These are phyloP conservation scores for Henckelia pumila DNA, from an alignment of 257 asterid genomes.

Conservation along the genomic window DNA sequence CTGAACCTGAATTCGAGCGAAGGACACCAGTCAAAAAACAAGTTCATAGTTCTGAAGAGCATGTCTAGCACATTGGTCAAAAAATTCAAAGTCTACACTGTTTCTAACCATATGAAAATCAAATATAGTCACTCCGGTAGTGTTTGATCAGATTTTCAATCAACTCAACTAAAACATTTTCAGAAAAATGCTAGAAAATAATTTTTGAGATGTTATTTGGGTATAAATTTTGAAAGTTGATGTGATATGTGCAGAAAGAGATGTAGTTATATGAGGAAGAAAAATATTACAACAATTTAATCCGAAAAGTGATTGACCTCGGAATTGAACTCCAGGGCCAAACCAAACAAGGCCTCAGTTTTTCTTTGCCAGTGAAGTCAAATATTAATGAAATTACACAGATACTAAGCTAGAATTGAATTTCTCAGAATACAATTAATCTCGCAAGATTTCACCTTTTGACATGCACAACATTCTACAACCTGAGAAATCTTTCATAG, in stretches of 20 bases:
- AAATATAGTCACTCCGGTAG: not conserved
- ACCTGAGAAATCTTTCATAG: conserved; percentile 7
- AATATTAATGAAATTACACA: not conserved
- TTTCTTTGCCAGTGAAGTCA: not conserved
- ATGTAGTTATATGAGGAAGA: not conserved
- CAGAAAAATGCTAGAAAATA: not conserved
- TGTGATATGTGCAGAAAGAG: not conserved
- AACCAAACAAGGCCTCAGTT: not conserved
- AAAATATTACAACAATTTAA: too few relatives aligned
- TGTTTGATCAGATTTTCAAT: not conserved
- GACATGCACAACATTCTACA: not conserved
- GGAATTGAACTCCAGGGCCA: not conserved
- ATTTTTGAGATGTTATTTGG: not conserved
- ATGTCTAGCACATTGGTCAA: not conserved
- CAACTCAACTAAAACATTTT: not conserved
- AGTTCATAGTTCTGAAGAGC: not conserved
- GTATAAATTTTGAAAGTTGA: not conserved
- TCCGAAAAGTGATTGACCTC: too few relatives aligned
- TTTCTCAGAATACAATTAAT: not conserved
- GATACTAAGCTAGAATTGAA: not conserved
- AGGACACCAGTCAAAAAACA: too few relatives aligned
- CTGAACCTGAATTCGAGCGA: not conserved
- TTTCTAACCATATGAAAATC: not conserved
- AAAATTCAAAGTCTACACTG: not conserved
- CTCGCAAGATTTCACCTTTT: not conserved